Percentiles rank a stretch among this genome's conserved stretches.
Conservation (phyloP, 805 yeast genomes). For the Starmerella cellae region DNA sequence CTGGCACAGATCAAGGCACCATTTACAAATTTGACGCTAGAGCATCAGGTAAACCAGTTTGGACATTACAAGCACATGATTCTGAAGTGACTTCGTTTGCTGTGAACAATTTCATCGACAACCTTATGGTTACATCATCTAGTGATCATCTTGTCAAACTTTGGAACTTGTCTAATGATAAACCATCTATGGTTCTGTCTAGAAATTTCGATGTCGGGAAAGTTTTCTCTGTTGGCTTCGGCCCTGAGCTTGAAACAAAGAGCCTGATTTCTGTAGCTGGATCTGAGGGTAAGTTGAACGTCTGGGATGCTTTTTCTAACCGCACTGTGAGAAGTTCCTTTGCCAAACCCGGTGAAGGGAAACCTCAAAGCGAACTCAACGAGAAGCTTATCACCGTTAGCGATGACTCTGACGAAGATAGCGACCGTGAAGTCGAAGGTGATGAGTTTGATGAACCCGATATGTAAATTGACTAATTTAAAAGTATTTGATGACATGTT, state of each 20-base stretch:
- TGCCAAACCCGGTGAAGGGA: conserved; percentile 26
- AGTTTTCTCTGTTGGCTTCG: conserved; percentile 69
- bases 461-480: background rate
- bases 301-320: conserved; percentile 88
- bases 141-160: conserved; percentile 75
- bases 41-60: conserved; percentile 48
- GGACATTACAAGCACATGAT: conserved; percentile 97
- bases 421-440: conserved; percentile 14
- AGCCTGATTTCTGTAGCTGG: conserved; percentile 85
- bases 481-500: too few species aligned
- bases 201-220: conserved; percentile 92
- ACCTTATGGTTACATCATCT: conserved; percentile 73
- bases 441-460: conserved; percentile 8
- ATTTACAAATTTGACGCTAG: conserved; percentile 82
- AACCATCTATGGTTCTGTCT: conserved; percentile 77
- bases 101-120: conserved; percentile 51
- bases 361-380: conserved; percentile 3
- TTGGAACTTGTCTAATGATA: conserved; percentile 57
- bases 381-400: conserved; percentile 15
- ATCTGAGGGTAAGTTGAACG: conserved; percentile 63
- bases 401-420: conserved; percentile 13
- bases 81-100: conserved; percentile 78
- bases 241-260: conserved; percentile 73
- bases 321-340: conserved; percentile 60
- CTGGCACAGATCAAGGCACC: conserved; percentile 85